These are phyloP conservation scores for Leucosporidium yakuticum DNA, from an alignment of 768 basidiomycete genomes.

Conservation along the genomic window DNA sequence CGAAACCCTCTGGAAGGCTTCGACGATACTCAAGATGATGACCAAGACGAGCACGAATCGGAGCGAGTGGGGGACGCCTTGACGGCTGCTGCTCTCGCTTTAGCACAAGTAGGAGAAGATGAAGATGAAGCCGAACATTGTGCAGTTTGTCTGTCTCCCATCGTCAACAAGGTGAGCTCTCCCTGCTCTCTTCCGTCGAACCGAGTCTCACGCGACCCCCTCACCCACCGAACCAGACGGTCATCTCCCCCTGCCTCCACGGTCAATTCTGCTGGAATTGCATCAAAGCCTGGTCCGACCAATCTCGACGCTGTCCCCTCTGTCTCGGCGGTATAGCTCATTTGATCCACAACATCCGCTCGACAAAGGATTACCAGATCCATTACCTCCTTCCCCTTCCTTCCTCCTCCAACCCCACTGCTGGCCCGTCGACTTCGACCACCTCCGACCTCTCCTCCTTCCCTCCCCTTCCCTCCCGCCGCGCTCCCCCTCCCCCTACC, in stretches of 20 bases:
- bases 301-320: conserved; percentile 32
- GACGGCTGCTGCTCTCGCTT: not conserved
- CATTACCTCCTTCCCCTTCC: conserved; percentile 30
- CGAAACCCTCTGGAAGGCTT: not conserved
- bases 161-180: conserved; percentile 28
- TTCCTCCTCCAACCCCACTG: not conserved
- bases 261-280: conserved; percentile 34
- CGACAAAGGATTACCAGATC: conserved; percentile 21
- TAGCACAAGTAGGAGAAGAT: not conserved
- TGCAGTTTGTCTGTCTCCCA: conserved; percentile 30
- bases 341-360: conserved; percentile 31
- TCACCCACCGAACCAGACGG: not conserved
- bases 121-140: conserved; percentile 23
- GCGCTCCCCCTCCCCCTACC: not conserved
- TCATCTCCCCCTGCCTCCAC: conserved; percentile 8
- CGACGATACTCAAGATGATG: not conserved
- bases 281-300: conserved; percentile 32
- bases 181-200: no score
- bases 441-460: not conserved
- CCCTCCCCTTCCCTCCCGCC: not conserved
- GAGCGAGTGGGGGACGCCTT: not conserved
- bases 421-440: not conserved
- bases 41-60: not conserved
- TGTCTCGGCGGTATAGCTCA: conserved; percentile 33
- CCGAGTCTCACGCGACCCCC: no score